Percentiles rank a stretch among this genome's conserved stretches.
These are phyloP conservation scores for Ganoderma lingzhi DNA, from an alignment of 1,284 basidiomycete species.

Conservation along the genomic window DNA sequence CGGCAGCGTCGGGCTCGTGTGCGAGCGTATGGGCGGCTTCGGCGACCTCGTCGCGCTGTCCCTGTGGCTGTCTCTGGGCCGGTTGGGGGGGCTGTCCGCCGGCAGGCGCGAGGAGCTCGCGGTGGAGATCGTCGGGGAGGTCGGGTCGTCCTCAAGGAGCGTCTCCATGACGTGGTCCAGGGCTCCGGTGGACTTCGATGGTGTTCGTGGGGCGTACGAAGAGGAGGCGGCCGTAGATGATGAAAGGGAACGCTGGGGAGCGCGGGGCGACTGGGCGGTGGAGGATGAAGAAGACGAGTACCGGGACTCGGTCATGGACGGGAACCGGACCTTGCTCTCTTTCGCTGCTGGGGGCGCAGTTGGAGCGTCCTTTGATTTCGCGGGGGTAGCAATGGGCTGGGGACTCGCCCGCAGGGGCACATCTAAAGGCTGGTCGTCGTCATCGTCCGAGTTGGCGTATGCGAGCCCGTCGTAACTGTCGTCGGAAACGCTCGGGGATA, in stretches of 20 bases:
- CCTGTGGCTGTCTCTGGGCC: constrained; percentile 42
- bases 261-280: constrained; percentile 35
- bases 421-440: constrained; percentile 35
- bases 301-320: constrained; percentile 42
- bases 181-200: constrained; percentile 45
- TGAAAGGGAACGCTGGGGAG: constrained; percentile 40
- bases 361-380: constrained; percentile 15
- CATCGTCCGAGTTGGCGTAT: constrained; percentile 41
- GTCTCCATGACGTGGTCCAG: constrained; percentile 60
- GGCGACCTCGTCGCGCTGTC: constrained; percentile 50
- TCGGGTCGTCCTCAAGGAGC: constrained; percentile 53
- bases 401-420: constrained; percentile 30
- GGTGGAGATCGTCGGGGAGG: constrained; percentile 39
- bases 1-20: constrained; percentile 56
- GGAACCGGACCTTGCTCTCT: constrained; percentile 40
- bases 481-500: constrained; percentile 37
- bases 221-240: constrained; percentile 39
- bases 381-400: constrained; percentile 24
- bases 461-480: constrained; percentile 43
- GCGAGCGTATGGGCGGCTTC: constrained; percentile 62
- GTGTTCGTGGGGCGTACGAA: constrained; percentile 37
- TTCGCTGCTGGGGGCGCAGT: constrained; percentile 12
- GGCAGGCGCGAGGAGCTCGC: constrained; percentile 36
- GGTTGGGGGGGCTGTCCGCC: constrained; percentile 42
- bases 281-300: constrained; percentile 39